Base-by-base conservation (phyloP, 345 rosid genomes). In the Arabidopsis suecica region DNA sequence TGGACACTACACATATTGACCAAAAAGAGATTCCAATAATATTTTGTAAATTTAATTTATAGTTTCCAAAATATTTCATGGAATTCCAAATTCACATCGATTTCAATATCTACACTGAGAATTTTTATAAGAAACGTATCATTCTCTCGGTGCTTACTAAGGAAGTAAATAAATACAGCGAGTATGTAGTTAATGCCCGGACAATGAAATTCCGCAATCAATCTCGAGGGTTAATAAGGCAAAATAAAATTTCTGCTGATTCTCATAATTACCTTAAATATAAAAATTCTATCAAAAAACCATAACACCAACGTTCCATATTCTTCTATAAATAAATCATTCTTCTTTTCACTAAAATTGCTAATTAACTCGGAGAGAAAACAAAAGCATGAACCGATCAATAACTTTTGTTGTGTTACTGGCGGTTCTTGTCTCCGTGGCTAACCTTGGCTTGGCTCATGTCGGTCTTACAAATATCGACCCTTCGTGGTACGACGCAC, bases 401-500 rank as follows among this genome's bases (percentile, higher is more conserved):
- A 54, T 69, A 51, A 5, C 36, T 47, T 47, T 45, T 28, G 71
- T 47, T 40, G 25, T 23, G 59, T 16, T 70, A 69, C 44, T 70
- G 3, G 13, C 42, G 45, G 47, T 62, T 45, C 59, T 63, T 28
- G 59, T 56, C 18, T 47, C 65, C 5, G 65, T 55, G 18, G 5
- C 57, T 13, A n/a, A 54, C 65, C 56, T 54, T 32, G 45, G 2
- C 12, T 3, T 16, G 13, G 65, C 78, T 20, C 28, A 25, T 12
- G 51, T 8, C 14, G 50, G 28, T 61, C 7, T 60, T 37, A 47
- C 16, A 0, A 48, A 0, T 18, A 16, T 30, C 20, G 32, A 30
- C 42, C 4, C 64, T 22, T n/a, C 13, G 25, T 78, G 81, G 81
- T n/a, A 60, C 7, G 69, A 72, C 22, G 81, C 81, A 18, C 81